Percentiles rank a stretch among this genome's conserved stretches.
These are phyloP conservation scores for Ochetophila trinervis DNA, from an alignment of 306 rosid species.

Conservation along the genomic window DNA sequence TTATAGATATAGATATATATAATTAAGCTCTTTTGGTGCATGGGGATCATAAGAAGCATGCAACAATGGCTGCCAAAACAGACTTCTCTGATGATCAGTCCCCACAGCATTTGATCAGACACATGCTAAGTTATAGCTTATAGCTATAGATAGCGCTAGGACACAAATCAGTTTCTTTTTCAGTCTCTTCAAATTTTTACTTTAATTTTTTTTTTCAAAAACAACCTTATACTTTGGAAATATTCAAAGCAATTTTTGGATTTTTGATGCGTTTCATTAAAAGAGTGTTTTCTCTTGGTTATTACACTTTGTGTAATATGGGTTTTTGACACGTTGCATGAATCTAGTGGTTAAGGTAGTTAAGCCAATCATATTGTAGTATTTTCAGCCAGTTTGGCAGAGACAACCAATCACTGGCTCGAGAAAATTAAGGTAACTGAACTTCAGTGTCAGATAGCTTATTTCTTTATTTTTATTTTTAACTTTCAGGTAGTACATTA, in stretches of 20 bases:
- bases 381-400: constrained; percentile 36
- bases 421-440: constrained; percentile 34
- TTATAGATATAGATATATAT: constrained; percentile 1
- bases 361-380: constrained; percentile 32
- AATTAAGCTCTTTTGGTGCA: constrained; percentile 10
- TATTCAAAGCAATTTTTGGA: background rate
- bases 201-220: background rate
- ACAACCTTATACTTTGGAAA: background rate
- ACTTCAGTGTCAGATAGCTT: background rate
- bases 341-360: background rate
- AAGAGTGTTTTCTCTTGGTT: background rate
- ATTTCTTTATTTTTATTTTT: background rate
- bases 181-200: background rate
- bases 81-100: constrained; percentile 22
- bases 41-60: constrained; percentile 10
- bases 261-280: constrained; percentile 13
- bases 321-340: constrained; percentile 10
- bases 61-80: constrained; percentile 15
- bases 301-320: constrained; percentile 21
- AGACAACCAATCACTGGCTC: constrained; percentile 32
- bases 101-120: constrained; percentile 2
- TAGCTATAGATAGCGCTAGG: too few species aligned
- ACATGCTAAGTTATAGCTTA: background rate
- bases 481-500: too few species aligned
- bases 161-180: constrained; percentile 16